A percentile compares a stretch with the other conserved stretches of the same genome.
These are phyloP conservation scores for Calonectria pseudoturangicola DNA, from an alignment of 2,329 filamentous ascomycete species.

Conservation along the genomic window DNA sequence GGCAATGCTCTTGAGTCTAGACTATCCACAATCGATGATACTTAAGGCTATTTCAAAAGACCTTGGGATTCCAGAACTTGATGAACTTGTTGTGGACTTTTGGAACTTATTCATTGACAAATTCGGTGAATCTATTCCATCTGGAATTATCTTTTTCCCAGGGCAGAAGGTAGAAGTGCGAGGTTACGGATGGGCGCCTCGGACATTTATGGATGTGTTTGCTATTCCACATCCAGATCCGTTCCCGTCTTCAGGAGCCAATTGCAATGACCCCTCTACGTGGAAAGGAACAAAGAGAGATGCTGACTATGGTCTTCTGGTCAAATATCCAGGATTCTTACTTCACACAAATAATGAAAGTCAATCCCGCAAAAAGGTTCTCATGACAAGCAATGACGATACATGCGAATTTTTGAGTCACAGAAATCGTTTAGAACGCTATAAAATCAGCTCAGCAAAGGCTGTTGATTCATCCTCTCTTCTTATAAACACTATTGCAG, in stretches of 20 bases:
- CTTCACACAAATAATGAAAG: background rate
- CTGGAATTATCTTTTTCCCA: background rate
- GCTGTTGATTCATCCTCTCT: background rate
- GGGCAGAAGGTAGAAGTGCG: background rate
- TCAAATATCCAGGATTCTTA: background rate
- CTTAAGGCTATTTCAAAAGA: background rate
- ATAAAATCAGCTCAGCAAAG: background rate
- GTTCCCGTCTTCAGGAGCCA: too few species aligned
- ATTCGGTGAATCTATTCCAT: background rate
- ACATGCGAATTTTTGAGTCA: too few species aligned
- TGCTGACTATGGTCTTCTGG: background rate
- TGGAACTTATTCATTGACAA: background rate
- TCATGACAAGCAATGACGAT: too few species aligned
- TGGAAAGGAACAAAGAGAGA: background rate
- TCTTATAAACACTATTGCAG: background rate
- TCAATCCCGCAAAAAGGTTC: too few species aligned
- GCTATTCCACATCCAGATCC: background rate
- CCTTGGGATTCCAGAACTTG: background rate
- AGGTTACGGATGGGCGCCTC: background rate
- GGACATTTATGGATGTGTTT: background rate
- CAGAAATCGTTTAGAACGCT: background rate
- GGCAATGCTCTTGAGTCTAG: background rate
- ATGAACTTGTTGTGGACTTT: background rate
- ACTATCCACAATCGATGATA: background rate
- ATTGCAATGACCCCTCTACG: background rate